phyloP scores from a whole-genome alignment of 257 asterid genomes.

The Petunia axillaris region DNA sequence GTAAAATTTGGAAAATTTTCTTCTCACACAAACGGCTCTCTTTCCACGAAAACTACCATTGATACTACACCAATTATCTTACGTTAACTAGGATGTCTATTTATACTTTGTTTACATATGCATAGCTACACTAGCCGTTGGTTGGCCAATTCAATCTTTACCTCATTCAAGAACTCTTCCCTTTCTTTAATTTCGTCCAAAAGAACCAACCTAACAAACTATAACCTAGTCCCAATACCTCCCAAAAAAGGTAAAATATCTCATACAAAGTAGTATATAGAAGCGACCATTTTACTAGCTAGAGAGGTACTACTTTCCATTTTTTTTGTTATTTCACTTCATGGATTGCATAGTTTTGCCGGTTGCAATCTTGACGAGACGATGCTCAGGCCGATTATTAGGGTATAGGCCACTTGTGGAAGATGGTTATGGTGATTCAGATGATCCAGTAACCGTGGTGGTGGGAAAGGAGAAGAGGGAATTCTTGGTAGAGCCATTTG shows the following conservation, averaged over 20 bases:
- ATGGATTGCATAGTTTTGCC: conserved; percentile 49
- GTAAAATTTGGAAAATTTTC: conserved; percentile 15
- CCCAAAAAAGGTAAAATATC: background rate
- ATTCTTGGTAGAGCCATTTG: conserved; percentile 46
- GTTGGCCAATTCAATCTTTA: conserved; percentile 26
- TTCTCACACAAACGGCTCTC: conserved; percentile 21
- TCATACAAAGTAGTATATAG: background rate
- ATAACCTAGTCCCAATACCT: background rate
- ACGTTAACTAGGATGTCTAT: conserved; percentile 3
- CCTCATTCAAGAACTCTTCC: background rate
- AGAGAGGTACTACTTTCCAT: background rate
- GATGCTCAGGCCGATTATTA: conserved; percentile 34
- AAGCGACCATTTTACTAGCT: background rate
- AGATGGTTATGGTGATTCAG: conserved; percentile 15
- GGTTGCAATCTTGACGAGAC: conserved; percentile 36
- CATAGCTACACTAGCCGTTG: conserved; percentile 28
- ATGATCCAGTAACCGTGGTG: conserved; percentile 36
- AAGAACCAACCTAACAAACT: background rate
- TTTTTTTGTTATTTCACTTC: background rate
- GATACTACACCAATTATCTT: conserved; percentile 6
- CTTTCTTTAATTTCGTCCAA: background rate
- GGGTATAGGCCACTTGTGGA: conserved; percentile 39
- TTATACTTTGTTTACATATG: background rate
- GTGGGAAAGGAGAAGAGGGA: conserved; percentile 48
- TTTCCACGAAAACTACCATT: conserved; percentile 20